Evolutionary conservation across 371 early-diverging fungal genomes (phyloP), one percentile per base, ranked within the genome.

Genomic region (Syncephalastrum monosporum): DNA sequence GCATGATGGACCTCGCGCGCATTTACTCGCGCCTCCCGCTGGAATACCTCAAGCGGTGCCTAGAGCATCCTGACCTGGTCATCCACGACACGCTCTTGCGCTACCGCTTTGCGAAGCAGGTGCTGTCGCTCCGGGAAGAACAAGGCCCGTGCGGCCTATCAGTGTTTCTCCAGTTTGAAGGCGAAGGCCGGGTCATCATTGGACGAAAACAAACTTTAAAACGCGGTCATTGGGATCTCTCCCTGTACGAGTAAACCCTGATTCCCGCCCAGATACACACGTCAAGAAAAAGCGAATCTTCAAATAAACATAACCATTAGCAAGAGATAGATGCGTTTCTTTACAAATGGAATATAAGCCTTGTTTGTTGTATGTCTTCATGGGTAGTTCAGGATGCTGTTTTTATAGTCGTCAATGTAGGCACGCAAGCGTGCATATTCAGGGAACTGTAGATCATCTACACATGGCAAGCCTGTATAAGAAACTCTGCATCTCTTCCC

Each of bases 351-450:
- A 46, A 46, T 46, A 19, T 46, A 46, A 46, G 47, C 47, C n/a
- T 46, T 46, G 47, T 46, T 46, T 46, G 47, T 19, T 46, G 16
- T 16, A 16, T 29, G 17, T 21, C 38, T 21, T 60, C 56, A 75
- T 52, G 72, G 76, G 44, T 75, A 72, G 57, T 63, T 64, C 54
- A 67, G 27, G 29, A 75, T 75, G 49, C 76, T 75, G 29, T 59
- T 69, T 46, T 75, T 75, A 42, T 62, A 75, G 47, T 75, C 76
- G 55, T 75, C 70, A 42, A 75, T 65, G 48, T 70, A 75, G 33
- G 68, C 63, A 53, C 76, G 58, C 45, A 75, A 55, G 56, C 76
- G 60, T 14, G 68, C 72, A 60, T 72, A 75, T 54, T 75, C 76
- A 3, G 76, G 76, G 23, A 61, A 68, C 53, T 65, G 60, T 23